A percentile compares a stretch with the other conserved stretches of the same genome.
phyloP scores from a whole-genome alignment of 805 yeast genomes.

The Lipomyces sp. region DNA sequence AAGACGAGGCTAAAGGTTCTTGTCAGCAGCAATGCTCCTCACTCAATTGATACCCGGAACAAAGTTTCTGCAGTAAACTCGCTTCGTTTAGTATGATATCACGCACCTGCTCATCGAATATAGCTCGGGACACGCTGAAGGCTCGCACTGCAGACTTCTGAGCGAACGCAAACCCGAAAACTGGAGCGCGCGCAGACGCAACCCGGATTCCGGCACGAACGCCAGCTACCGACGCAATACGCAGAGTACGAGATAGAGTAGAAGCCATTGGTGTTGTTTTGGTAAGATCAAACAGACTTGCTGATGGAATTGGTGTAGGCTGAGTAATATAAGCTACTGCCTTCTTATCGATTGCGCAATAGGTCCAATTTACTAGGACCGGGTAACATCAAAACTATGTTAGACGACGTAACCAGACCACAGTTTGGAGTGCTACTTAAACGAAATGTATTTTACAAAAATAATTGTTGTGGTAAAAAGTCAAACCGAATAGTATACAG shows the following conservation, averaged over 20 bases:
- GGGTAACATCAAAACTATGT: no score
- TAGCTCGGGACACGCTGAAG: slow-evolving; percentile 23
- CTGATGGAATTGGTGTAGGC: no score
- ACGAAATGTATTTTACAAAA: not conserved
- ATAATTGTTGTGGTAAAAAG: not conserved
- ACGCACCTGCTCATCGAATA: slow-evolving; percentile 23
- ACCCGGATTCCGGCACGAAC: slow-evolving; percentile 9
- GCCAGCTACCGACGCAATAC: slow-evolving; percentile 11
- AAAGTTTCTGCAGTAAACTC: not conserved
- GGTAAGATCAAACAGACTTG: not conserved
- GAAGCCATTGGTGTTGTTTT: slow-evolving; percentile 15
- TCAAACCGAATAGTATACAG: not conserved
- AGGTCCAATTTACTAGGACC: no score
- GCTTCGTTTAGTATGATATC: not conserved
- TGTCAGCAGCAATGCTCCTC: no score
- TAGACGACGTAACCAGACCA: no score
- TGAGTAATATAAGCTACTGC: no score
- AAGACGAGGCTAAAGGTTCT: slow-evolving; percentile 49
- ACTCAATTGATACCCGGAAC: not conserved
- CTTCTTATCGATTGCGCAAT: no score
- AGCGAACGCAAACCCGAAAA: slow-evolving; percentile 2
- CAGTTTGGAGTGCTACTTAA: no score
- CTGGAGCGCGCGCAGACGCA: slow-evolving; percentile 12
- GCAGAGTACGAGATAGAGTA: slow-evolving; percentile 11
- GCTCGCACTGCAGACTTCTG: slow-evolving; percentile 8